A percentile compares a stretch with the other conserved stretches of the same genome.
These are phyloP conservation scores for Chenopodium berlandieri DNA, from an alignment of 148 eudicot species.

Conservation along the genomic window DNA sequence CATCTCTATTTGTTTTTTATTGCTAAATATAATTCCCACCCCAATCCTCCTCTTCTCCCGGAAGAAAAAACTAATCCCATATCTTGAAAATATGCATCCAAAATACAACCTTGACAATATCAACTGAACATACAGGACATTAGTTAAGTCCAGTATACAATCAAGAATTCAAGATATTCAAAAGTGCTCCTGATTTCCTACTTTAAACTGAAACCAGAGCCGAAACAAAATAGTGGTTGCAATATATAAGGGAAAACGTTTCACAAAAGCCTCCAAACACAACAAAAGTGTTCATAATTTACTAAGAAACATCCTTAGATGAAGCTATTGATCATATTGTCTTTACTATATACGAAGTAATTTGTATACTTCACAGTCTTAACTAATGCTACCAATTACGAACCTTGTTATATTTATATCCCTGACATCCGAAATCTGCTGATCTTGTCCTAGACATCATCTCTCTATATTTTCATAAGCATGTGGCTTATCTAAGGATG, in stretches of 20 bases:
- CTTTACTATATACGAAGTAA: not conserved
- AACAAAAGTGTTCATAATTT: not conserved
- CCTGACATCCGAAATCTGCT: not conserved
- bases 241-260: not conserved
- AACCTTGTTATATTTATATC: not conserved
- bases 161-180: not conserved
- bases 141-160: not conserved
- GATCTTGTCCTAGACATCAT: not conserved
- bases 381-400: not conserved
- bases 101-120: not conserved
- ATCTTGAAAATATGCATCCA: not conserved
- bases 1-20: not conserved
- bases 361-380: not conserved
- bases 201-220: not conserved
- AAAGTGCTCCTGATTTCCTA: not conserved
- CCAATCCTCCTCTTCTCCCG: not conserved
- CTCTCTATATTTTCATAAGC: not conserved
- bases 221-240: not conserved
- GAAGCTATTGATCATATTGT: not conserved
- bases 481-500: not conserved
- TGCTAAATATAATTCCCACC: not conserved
- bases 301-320: not conserved
- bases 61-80: not conserved
- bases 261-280: not conserved
- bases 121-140: not conserved